phyloP scores from a whole-genome alignment of 441 rosid species.

The Adansonia madagascariensis region DNA sequence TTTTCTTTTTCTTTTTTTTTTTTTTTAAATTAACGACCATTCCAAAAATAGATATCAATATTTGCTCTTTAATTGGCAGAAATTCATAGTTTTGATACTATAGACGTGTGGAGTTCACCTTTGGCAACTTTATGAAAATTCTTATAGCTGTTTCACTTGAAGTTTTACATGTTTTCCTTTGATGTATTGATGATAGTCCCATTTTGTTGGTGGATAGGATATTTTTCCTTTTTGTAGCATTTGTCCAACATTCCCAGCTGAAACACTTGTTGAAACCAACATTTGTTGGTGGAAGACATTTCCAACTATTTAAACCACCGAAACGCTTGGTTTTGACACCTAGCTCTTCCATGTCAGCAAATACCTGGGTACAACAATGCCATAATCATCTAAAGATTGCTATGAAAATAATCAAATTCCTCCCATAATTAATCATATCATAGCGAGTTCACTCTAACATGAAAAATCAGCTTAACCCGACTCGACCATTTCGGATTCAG shows the following conservation, averaged over 20 bases:
- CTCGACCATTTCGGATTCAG: not conserved
- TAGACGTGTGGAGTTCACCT: constrained; percentile 25
- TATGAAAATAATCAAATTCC: constrained; percentile 16
- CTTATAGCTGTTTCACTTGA: no score
- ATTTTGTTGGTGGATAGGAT: no score
- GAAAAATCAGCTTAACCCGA: not conserved
- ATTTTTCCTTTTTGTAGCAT: no score
- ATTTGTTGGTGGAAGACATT: no score
- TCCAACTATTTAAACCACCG: no score
- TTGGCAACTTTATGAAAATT: not conserved
- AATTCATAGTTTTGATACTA: constrained; percentile 30
- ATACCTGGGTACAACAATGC: no score
- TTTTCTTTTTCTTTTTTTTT: not conserved
- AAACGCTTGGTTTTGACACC: no score
- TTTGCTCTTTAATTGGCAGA: constrained; percentile 1
- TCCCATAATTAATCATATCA: not conserved
- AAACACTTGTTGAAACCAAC: no score
- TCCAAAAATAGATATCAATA: not conserved
- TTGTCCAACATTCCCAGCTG: no score
- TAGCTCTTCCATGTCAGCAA: no score
- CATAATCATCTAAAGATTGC: not conserved
- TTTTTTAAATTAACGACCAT: not conserved
- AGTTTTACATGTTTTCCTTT: no score
- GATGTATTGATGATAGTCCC: no score
- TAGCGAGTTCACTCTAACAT: not conserved